Base-by-base conservation (phyloP, 1,139 yeast genomes). In the Blastobotrys malaysiensis region DNA sequence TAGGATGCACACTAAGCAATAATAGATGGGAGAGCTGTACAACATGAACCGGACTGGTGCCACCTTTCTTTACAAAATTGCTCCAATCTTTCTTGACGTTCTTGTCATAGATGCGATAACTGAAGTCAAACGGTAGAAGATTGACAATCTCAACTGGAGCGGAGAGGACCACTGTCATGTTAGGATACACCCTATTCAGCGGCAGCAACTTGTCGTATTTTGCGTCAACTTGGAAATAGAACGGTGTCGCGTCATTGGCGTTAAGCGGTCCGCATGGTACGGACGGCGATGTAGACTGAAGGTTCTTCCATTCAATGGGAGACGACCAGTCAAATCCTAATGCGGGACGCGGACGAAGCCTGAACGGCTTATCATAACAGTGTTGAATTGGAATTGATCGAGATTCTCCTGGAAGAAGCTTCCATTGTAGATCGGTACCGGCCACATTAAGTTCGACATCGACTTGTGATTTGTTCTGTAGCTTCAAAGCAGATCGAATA, bases 61-160 rank as follows among this genome's bases (percentile, higher is more conserved):
- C 81, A 2, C 97, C 96, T 62, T 81, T 81, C 46, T 74, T 71
- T 48, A 93, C 72, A 13, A 69, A 65, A 20, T 85, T 86, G 56
- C 76, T 78, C 86, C 93, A 85, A 57, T 85, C 95, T 58, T 79
- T 78, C 55, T 80, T 81, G n/a, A 84, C 75, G 20, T 81, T 82
- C 64, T 88, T 88, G 66, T 89, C 95, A 66, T 86, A 88, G 19
- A 95, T 76, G 54, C 88, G 75, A 69, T 86, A 90, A 20, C 80
- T 76, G 52, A 91, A 73, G 62, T 89, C 96, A 65, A 80, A 88
- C 0, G 99, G 99, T 51, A 95, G 70, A 55, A 89, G 73, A 63
- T 95, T 95, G 62, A 87, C 91, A 58, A 95, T 77, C 62, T 88
- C 89, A 44, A 95, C 72, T 0, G 99, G 98, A 0, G 99, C 91